phyloP scores from a whole-genome alignment of 306 rosid genomes.

The Vigna unguiculata region DNA sequence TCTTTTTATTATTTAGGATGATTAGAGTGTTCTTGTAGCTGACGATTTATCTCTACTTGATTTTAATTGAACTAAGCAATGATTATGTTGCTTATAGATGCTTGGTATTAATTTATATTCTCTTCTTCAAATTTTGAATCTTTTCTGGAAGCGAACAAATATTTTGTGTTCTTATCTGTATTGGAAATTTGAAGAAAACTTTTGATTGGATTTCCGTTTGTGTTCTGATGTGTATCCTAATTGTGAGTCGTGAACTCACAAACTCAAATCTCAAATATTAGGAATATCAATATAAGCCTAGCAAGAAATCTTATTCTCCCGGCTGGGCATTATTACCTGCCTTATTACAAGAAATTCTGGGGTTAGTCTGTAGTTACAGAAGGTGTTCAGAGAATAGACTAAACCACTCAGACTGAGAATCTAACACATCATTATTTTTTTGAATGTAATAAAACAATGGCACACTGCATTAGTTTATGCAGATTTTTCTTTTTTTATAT shows the following conservation, averaged over 20 bases:
- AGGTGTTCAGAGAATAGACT: not conserved
- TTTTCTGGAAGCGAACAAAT: not conserved
- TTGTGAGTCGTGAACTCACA: constrained; percentile 1
- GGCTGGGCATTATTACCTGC: not conserved
- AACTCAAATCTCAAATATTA: constrained; percentile 30
- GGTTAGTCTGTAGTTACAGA: not conserved
- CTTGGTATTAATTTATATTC: constrained; percentile 22
- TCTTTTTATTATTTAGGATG: too few relatives aligned
- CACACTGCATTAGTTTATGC: not conserved
- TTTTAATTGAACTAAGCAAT: constrained; percentile 20
- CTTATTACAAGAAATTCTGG: not conserved
- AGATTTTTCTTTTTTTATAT: not conserved
- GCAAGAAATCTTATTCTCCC: not conserved
- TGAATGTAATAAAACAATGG: constrained; percentile 17
- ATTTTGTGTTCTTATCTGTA: constrained; percentile 3
- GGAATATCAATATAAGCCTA: not conserved
- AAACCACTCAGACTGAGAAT: not conserved
- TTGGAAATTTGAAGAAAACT: not conserved
- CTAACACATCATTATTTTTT: not conserved
- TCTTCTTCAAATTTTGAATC: not conserved
- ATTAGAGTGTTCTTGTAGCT: constrained; percentile 26
- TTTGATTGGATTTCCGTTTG: not conserved
- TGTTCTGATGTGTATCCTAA: constrained; percentile 3
- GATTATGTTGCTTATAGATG: not conserved
- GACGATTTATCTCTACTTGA: not conserved